Percentiles rank a stretch among this genome's conserved stretches.
phyloP scores from a whole-genome alignment of 2,329 filamentous ascomycete genomes.

The Gliomastix tumulicola region DNA sequence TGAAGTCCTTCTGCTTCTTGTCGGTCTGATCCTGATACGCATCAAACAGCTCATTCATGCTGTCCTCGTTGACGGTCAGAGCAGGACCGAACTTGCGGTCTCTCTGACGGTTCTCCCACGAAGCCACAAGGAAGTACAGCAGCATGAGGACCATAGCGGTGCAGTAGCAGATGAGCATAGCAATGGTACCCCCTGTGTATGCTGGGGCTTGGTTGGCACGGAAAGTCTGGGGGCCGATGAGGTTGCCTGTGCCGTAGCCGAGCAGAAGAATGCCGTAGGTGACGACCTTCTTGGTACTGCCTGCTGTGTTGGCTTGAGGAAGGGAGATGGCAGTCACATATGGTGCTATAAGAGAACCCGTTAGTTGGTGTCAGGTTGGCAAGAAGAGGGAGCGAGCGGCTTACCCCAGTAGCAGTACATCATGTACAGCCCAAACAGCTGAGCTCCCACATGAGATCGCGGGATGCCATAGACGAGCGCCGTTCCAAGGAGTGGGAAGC shows the following conservation, averaged over 20 bases:
- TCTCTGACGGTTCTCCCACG: neutral
- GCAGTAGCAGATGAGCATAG: conserved; percentile 36
- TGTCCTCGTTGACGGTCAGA: neutral
- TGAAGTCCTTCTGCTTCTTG: conserved; percentile 1
- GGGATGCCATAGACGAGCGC: conserved; percentile 1
- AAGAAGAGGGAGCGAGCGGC: conserved; percentile 5
- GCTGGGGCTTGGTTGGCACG: conserved; percentile 1
- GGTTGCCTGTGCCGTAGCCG: conserved; percentile 5
- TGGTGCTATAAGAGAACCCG: conserved; percentile 6
- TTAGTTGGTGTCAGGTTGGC: conserved; percentile 8
- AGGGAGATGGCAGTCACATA: conserved; percentile 45
- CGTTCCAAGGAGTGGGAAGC: neutral
- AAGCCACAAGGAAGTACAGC: neutral
- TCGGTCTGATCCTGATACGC: neutral
- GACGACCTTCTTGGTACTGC: conserved; percentile 9
- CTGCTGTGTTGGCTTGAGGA: conserved; percentile 35
- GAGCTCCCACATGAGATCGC: neutral
- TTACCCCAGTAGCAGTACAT: conserved; percentile 2
- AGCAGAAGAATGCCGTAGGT: conserved; percentile 5
- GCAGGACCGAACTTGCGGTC: neutral
- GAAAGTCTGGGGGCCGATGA: conserved; percentile 7
- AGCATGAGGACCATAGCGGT: conserved; percentile 2
- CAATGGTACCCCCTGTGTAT: conserved; percentile 33
- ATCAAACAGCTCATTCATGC: neutral
- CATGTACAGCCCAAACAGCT: conserved; percentile 3